Base-by-base conservation (phyloP, 140 eudicot species). In the Bidens hawaiensis region DNA sequence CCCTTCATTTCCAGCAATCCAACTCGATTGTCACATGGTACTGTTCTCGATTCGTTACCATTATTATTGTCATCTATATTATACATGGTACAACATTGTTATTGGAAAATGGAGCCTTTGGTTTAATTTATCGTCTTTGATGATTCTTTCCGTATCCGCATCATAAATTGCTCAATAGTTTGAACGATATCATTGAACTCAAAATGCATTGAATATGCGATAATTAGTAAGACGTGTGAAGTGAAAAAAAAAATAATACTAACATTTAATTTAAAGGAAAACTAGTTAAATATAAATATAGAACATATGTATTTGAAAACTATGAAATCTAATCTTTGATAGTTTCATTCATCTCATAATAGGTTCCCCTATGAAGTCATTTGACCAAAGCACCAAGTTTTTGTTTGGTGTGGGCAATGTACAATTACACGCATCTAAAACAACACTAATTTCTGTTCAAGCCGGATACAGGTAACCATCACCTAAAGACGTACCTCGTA, bases 381-480 rank as follows among this genome's bases (percentile, higher is more conserved):
- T 62, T 43, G 79, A 79, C 43, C 94, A 53, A 19, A 64, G 67
- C 42, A 67, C 79, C 47, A 77, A 79, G 62, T 81, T 79, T 70
- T 73, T 84, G 16, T 63, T 77, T 40, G 78, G 78, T 62, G 61
- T 40, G 36, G 42, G 61, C 21, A 64, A 57, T 57, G 48, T 38
- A 47, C 74, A 68, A 73, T 68, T 68, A 62, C 66, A 14, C 41
- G 5, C 62, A 61, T 56, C 70, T 33, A 72, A n/a, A n/a, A n/a
- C n/a, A 67, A 84, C 76, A 69, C 31, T 47, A n/a, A 78, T 79
- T 45, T 64, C 74, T 15, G 55, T 87, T 62, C 84, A 81, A 79
- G 94, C 94, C 42, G 46, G 82, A 65, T 77, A 82, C 62, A 79
- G 96, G 94, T 86, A 79, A 60, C 60, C 12, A 24, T 45, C 24